phyloP scores from a whole-genome alignment of 371 early-diverging fungal species.

The Mucor indicus region DNA sequence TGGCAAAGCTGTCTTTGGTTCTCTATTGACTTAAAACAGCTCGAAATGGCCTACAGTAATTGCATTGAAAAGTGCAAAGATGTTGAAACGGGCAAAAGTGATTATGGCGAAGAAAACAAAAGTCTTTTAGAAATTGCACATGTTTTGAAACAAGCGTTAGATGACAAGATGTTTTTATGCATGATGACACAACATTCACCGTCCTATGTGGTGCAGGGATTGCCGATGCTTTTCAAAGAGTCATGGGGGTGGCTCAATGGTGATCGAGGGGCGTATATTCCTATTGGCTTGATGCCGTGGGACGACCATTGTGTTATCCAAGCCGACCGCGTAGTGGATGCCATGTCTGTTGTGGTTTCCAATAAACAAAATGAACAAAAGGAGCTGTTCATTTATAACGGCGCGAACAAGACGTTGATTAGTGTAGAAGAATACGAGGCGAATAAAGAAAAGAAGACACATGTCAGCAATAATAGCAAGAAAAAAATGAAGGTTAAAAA shows the following conservation, averaged over 20 bases:
- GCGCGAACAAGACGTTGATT: conserved; percentile 3
- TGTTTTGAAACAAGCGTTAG: conserved; percentile 28
- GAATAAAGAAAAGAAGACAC: background rate
- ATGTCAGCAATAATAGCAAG: background rate
- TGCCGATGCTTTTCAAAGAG: conserved; percentile 30
- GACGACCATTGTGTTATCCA: conserved; percentile 13
- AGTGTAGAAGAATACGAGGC: conserved; percentile 5
- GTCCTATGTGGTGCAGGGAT: conserved; percentile 29
- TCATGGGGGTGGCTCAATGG: conserved; percentile 28
- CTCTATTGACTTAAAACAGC: conserved; percentile 19
- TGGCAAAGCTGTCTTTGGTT: conserved; percentile 68
- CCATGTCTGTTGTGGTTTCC: conserved; percentile 4
- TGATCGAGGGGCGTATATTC: conserved; percentile 14
- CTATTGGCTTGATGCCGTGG: background rate
- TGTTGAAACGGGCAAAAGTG: conserved; percentile 21
- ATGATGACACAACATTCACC: conserved; percentile 33
- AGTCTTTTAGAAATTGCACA: conserved; percentile 27
- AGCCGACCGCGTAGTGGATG: conserved; percentile 7
- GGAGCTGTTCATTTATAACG: conserved; percentile 20
- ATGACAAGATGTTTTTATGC: conserved; percentile 26
- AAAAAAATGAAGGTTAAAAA: background rate
- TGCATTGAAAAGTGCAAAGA: conserved; percentile 18
- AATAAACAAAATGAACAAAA: conserved; percentile 2
- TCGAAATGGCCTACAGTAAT: conserved; percentile 17
- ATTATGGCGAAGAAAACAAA: conserved; percentile 38